phyloP scores from a whole-genome alignment of 768 basidiomycete species.

The Zangia roseola region DNA sequence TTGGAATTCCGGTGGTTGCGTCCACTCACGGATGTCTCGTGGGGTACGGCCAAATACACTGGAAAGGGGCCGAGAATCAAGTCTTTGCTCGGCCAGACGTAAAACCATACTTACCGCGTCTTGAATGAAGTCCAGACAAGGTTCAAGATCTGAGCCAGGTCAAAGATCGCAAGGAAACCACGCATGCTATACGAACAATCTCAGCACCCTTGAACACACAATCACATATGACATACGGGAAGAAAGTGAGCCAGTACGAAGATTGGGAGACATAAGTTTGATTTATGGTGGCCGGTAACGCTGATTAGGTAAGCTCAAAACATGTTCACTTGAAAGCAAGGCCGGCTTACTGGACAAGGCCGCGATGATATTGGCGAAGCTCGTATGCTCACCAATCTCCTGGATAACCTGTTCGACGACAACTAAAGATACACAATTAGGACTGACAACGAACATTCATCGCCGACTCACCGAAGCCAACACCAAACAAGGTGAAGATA shows the following conservation, averaged over 20 bases:
- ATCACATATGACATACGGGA: constrained; percentile 61
- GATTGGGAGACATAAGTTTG: constrained; percentile 88
- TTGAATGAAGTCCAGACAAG: constrained; percentile 82
- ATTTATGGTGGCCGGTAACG: constrained; percentile 71
- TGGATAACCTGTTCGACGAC: constrained; percentile 41
- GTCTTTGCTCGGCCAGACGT: not conserved
- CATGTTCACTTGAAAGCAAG: not conserved
- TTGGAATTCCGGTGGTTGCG: constrained; percentile 86
- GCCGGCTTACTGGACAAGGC: constrained; percentile 40
- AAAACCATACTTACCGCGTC: constrained; percentile 53
- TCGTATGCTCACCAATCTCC: constrained; percentile 48
- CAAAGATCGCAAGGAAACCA: constrained; percentile 93
- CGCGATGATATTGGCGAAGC: constrained; percentile 44
- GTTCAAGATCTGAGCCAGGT: constrained; percentile 93
- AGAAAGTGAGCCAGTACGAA: constrained; percentile 91
- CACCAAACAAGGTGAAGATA: constrained; percentile 91
- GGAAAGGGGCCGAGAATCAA: constrained; percentile 1
- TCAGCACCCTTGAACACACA: constrained; percentile 4
- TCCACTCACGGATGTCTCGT: constrained; percentile 87
- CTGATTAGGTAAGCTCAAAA: constrained; percentile 46
- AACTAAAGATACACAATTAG: constrained; percentile 18
- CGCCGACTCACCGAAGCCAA: constrained; percentile 70
- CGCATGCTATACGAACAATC: constrained; percentile 56
- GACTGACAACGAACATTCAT: not conserved
- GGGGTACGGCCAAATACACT: constrained; percentile 87